Base-by-base conservation (phyloP, 305 asterid species). In the Andrographis paniculata region DNA sequence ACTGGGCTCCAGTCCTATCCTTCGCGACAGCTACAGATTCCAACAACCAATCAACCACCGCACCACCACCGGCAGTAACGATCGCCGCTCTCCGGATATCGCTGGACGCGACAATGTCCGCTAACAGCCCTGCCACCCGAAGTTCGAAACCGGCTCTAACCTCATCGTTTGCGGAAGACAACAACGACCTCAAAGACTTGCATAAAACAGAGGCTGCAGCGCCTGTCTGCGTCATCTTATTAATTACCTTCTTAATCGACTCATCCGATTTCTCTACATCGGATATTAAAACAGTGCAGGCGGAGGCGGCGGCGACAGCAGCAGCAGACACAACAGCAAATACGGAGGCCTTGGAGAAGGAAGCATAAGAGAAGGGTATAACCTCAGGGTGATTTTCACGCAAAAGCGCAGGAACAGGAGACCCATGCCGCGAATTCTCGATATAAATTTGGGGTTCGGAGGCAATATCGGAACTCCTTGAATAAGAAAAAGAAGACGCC, bases 81-180 rank as follows among this genome's bases (percentile, higher is more conserved):
- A 91, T 84, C 19, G 99, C 96, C 47, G 80, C 77, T 71, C 99
- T 78, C 55, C 99, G 71, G 62, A 76, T 74, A 50, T 83, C 95
- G 50, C 87, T 79, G n/a, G 94, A 95, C 17, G 93, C 89, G 14
- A 84, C 93, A 65, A 91, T 91, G 50, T 91, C 99, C 1, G 99
- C 99, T 63, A 91, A 50, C 61, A 91, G 62, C 20, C 96, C 91
- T 38, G 96, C 99, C 20, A 91, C 99, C 17, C 94, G 71, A n/a
- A 80, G 69, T 73, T 91, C 99, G 45, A 87, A 91, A 42, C 95
- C 98, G 11, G 78, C 74, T 79, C 96, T 61, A 45, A 85, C 98
- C 74, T 80, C 98, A 47, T 89, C 76, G 54, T 89, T 89, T 37
- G 98, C 96, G 6, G 96, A 80, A 21, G 96, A 86, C 92, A 91